These are phyloP conservation scores for Phaeotremella fagi DNA, from an alignment of 768 basidiomycete genomes.

Conservation along the genomic window DNA sequence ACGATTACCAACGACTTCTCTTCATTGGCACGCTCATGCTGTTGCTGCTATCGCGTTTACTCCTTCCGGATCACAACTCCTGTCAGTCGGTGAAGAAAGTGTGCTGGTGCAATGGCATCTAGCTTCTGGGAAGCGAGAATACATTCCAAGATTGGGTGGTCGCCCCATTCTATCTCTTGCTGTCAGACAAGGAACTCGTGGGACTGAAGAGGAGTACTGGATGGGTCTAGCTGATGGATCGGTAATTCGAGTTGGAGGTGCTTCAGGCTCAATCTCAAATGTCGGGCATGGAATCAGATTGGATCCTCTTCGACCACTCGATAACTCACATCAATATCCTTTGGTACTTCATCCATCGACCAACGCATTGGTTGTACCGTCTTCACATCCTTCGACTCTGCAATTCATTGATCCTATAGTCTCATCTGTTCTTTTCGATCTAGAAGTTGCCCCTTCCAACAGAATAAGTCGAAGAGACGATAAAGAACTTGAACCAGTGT, in stretches of 20 bases:
- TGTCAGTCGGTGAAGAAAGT: conserved; percentile 91
- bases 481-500: conserved; percentile 65
- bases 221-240: conserved; percentile 77
- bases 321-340: conserved; percentile 52
- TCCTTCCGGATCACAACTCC: conserved; percentile 80
- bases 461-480: conserved; percentile 77
- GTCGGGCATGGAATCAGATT: conserved; percentile 56
- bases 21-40: conserved; percentile 97
- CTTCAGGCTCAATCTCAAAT: conserved; percentile 62
- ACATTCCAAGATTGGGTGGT: conserved; percentile 84
- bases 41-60: conserved; percentile 83
- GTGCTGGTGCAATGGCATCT: conserved; percentile 98
- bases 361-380: conserved; percentile 75
- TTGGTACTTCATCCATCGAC: conserved; percentile 71
- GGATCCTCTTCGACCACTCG: conserved; percentile 62
- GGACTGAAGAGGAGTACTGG: conserved; percentile 75
- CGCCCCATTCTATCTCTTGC: conserved; percentile 64
- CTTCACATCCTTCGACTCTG: conserved; percentile 91
- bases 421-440: conserved; percentile 69
- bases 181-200: conserved; percentile 50
- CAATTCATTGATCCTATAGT: conserved; percentile 77
- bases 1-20: conserved; percentile 71
- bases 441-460: conserved; percentile 92
- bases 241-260: conserved; percentile 67
- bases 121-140: conserved; percentile 80